These are phyloP conservation scores for Hypholoma sublateritium DNA, from an alignment of 768 basidiomycete species.

Conservation along the genomic window DNA sequence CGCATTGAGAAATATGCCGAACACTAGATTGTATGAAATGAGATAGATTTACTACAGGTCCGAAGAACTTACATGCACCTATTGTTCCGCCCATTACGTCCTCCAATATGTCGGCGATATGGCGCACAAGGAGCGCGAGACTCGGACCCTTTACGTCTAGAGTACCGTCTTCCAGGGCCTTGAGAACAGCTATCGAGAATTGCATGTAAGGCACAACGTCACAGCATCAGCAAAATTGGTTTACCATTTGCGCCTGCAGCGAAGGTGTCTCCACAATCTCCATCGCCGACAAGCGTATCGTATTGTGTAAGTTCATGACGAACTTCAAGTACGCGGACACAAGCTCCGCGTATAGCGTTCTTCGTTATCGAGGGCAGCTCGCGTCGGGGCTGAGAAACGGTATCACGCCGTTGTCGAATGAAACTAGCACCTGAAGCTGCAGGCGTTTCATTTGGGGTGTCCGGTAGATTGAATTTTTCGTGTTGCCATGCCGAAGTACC, in stretches of 20 bases:
- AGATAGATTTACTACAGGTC: neutral
- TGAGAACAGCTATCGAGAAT: slow-evolving; percentile 6
- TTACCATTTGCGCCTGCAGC: slow-evolving; percentile 39
- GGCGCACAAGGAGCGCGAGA: slow-evolving; percentile 23
- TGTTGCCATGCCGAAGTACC: too few species aligned
- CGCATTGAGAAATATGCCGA: slow-evolving; percentile 43
- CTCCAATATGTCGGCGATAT: slow-evolving; percentile 44
- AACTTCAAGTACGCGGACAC: slow-evolving; percentile 40
- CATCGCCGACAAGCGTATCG: slow-evolving; percentile 64
- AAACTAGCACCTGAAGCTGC: too few species aligned
- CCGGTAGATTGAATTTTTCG: too few species aligned
- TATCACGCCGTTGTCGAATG: too few species aligned
- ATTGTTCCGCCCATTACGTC: slow-evolving; percentile 57
- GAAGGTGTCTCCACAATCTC: slow-evolving; percentile 62
- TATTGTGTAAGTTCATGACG: slow-evolving; percentile 55
- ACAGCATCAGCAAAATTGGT: neutral
- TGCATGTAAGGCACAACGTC: neutral
- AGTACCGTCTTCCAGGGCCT: slow-evolving; percentile 2
- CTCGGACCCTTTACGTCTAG: slow-evolving; percentile 21
- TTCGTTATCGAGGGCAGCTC: neutral
- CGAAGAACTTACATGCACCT: slow-evolving; percentile 41
- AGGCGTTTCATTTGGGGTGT: too few species aligned
- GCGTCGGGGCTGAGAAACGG: neutral
- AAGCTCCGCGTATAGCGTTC: slow-evolving; percentile 35
- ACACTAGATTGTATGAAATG: slow-evolving; percentile 26